Conservation (phyloP, 441 rosid species). For the Gossypium gossypioides region DNA sequence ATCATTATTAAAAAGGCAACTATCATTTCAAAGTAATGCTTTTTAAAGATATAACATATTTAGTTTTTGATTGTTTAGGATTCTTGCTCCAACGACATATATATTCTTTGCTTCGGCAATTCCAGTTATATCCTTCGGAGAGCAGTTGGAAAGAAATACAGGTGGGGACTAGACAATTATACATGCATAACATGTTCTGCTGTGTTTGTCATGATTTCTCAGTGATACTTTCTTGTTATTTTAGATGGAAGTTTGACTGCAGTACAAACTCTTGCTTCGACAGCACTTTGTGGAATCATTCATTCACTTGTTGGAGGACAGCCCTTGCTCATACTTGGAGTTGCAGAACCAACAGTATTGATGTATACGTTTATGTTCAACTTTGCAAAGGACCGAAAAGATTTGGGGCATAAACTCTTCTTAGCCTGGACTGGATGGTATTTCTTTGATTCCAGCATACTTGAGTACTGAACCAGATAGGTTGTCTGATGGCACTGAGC, state of each 20-base stretch:
- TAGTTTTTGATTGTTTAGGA: slow-evolving; percentile 30
- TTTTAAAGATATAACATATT: slow-evolving; percentile 8
- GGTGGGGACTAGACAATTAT: slow-evolving; percentile 21
- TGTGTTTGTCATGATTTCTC: slow-evolving; percentile 8
- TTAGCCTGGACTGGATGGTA: slow-evolving; percentile 86
- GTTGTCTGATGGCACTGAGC: slow-evolving; percentile 19
- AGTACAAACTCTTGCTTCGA: slow-evolving; percentile 72
- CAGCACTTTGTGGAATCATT: slow-evolving; percentile 61
- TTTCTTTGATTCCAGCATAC: slow-evolving; percentile 9
- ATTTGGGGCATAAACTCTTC: slow-evolving; percentile 59
- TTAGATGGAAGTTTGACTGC: slow-evolving; percentile 66
- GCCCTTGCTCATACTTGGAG: slow-evolving; percentile 72
- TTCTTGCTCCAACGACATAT: slow-evolving; percentile 73
- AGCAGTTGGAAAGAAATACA: slow-evolving; percentile 61
- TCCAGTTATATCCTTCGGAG: slow-evolving; percentile 78
- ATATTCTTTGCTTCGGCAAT: slow-evolving; percentile 77
- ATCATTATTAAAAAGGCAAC: slow-evolving; percentile 2
- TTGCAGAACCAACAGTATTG: slow-evolving; percentile 77
- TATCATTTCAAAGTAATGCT: neutral
- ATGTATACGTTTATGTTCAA: slow-evolving; percentile 72
- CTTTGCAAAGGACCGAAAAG: slow-evolving; percentile 63
- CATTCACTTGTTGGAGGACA: slow-evolving; percentile 71
- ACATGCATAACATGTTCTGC: slow-evolving; percentile 7
- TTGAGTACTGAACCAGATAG: slow-evolving; percentile 9
- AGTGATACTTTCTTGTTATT: slow-evolving; percentile 12